phyloP scores from a whole-genome alignment of 73 alveolate genomes.

The Uronychia binucleata region DNA sequence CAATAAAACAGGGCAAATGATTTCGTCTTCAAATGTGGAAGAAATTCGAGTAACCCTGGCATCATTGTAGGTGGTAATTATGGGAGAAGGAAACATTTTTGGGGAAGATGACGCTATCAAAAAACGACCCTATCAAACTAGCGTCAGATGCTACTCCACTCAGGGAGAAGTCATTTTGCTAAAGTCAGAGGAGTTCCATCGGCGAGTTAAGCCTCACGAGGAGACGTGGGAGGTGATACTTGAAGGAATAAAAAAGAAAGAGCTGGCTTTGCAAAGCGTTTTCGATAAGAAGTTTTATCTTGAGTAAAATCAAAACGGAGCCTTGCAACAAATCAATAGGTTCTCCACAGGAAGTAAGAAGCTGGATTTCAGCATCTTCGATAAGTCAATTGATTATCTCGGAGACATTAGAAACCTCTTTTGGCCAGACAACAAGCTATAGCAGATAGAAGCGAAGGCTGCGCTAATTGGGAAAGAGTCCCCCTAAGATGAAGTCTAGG shows the following conservation, averaged over 20 bases:
- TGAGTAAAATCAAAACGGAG: not conserved
- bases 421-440: not conserved
- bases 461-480: not conserved
- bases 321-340: not conserved
- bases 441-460: not conserved
- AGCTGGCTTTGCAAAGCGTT: not conserved
- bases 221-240: not conserved
- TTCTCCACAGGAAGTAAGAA: not conserved
- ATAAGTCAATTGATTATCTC: not conserved
- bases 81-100: slow-evolving; percentile 39
- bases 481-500: too few species aligned
- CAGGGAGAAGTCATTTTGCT: not conserved
- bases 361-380: not conserved
- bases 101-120: slow-evolving; percentile 58
- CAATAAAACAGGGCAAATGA: not conserved
- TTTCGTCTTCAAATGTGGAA: not conserved
- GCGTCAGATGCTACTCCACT: slow-evolving; percentile 1
- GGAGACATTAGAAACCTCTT: not conserved
- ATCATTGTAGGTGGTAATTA: slow-evolving; percentile 1
- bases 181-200: not conserved
- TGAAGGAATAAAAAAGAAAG: not conserved
- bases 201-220: slow-evolving; percentile 2
- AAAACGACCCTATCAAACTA: not conserved
- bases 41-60: not conserved
- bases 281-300: not conserved